Percentiles rank a stretch among this genome's conserved stretches.
Evolutionary conservation across 129 eudicot species (phyloP).

Genomic region (Saussurea involucrata): DNA sequence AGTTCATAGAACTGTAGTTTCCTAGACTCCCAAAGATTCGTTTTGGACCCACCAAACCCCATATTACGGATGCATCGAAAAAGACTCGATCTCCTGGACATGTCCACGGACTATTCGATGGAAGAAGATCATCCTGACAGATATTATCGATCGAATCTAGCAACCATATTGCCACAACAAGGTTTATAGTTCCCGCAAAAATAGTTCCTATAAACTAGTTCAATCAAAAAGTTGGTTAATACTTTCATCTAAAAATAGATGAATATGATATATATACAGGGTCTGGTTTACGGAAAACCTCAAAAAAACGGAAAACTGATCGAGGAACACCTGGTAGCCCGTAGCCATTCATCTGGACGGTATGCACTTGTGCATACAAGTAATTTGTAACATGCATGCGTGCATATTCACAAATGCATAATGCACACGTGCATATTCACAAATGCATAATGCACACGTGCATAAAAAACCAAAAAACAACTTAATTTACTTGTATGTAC

Average conservation of each 20-base stretch:
- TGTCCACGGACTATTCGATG: constrained; percentile 92
- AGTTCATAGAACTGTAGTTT: constrained; percentile 76
- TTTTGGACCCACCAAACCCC: constrained; percentile 94
- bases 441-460: too few relatives aligned
- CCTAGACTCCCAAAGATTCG: constrained; percentile 78
- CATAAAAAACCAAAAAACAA: too few relatives aligned
- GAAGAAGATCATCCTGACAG: constrained; percentile 80
- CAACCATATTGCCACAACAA: constrained; percentile 78
- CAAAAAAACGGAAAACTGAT: too few relatives aligned
- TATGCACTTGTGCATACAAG: not conserved
- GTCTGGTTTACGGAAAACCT: too few relatives aligned
- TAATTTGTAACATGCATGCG: too few relatives aligned
- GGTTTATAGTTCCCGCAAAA: constrained; percentile 77
- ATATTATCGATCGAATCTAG: constrained; percentile 68
- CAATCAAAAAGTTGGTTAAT: not conserved
- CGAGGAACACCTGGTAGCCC: too few relatives aligned
- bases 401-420: too few relatives aligned
- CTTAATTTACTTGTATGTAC: too few relatives aligned
- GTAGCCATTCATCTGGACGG: too few relatives aligned
- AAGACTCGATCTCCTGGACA: constrained; percentile 87
- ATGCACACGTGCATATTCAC: too few relatives aligned
- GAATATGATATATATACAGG: too few relatives aligned
- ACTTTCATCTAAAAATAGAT: not conserved
- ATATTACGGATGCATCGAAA: constrained; percentile 92
- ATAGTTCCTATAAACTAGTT: constrained; percentile 81